Evolutionary conservation across 23 red algal species (phyloP).

Genomic region (Gracilaria vermiculophylla): DNA sequence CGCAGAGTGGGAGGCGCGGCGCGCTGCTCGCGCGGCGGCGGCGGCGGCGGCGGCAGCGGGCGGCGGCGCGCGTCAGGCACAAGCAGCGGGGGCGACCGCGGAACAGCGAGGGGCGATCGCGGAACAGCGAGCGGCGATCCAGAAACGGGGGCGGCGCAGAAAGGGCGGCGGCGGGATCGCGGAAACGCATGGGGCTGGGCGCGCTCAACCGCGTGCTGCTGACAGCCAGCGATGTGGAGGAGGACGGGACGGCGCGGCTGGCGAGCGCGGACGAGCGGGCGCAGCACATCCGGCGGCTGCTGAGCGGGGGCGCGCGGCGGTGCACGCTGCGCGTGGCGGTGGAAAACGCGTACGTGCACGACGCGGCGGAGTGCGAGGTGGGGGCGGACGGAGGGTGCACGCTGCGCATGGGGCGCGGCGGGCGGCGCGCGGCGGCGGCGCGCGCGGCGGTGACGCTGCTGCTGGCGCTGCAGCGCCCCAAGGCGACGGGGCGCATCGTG

Average conservation of each 20-base stretch:
- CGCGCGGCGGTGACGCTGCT: slow-evolving; percentile 42
- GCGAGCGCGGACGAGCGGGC: slow-evolving; percentile 23
- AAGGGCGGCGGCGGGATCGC: too few species aligned
- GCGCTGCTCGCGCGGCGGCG: too few species aligned
- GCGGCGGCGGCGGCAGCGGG: too few species aligned
- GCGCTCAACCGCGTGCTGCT: slow-evolving; percentile 59
- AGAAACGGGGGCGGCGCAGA: neutral
- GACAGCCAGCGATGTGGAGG: slow-evolving; percentile 13
- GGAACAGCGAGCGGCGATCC: neutral
- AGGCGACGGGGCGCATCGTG: slow-evolving; percentile 59
- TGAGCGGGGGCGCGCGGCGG: neutral
- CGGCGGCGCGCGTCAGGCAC: too few species aligned
- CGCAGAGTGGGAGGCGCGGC: too few species aligned
- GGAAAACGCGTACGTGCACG: slow-evolving; percentile 9
- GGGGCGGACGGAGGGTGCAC: neutral
- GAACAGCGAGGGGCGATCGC: neutral
- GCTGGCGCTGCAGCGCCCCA: slow-evolving; percentile 72
- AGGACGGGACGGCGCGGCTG: slow-evolving; percentile 1
- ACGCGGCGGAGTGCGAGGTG: slow-evolving; percentile 11
- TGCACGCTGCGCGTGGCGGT: slow-evolving; percentile 53
- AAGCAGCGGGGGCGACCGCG: too few species aligned
- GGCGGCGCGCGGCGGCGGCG: neutral
- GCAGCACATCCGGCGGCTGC: slow-evolving; percentile 43
- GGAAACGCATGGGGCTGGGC: slow-evolving; percentile 58
- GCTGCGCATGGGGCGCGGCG: neutral